Evolutionary conservation across 192 early-diverging fungal species (phyloP).

Genomic region (Backusella mclennaniae): DNA sequence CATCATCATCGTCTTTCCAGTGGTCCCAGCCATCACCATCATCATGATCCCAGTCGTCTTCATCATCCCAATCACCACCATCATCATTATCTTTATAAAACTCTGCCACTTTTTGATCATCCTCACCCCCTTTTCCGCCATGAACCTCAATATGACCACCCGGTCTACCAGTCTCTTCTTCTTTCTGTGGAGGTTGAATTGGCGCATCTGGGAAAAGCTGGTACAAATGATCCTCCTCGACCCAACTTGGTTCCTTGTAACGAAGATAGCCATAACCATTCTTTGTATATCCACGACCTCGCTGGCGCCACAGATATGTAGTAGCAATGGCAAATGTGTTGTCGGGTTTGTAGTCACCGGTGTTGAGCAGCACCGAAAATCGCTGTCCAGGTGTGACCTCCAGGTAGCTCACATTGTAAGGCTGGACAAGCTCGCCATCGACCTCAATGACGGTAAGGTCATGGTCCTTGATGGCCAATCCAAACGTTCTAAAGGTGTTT

Average conservation of each 20-base stretch:
- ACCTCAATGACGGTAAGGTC: slow-evolving; percentile 68
- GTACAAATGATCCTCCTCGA: not conserved
- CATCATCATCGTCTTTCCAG: not conserved
- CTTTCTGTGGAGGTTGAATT: not conserved
- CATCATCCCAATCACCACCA: not conserved
- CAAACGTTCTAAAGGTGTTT: slow-evolving; percentile 57
- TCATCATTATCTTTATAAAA: not conserved
- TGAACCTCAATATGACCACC: not conserved
- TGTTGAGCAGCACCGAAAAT: slow-evolving; percentile 46
- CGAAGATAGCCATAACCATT: slow-evolving; percentile 27
- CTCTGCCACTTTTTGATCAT: not conserved
- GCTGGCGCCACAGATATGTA: slow-evolving; percentile 10
- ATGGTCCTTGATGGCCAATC: slow-evolving; percentile 77
- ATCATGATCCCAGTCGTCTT: not conserved
- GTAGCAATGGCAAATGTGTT: slow-evolving; percentile 25
- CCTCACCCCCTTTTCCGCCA: not conserved
- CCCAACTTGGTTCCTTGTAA: not conserved
- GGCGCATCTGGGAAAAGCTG: not conserved
- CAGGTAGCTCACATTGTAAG: slow-evolving; percentile 35
- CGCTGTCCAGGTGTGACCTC: slow-evolving; percentile 44
- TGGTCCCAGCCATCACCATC: not conserved
- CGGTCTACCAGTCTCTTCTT: not conserved
- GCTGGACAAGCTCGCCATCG: slow-evolving; percentile 44
- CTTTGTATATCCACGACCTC: slow-evolving; percentile 14
- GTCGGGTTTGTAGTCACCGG: slow-evolving; percentile 10